Evolutionary conservation across 768 basidiomycete genomes (phyloP), one percentile per base, ranked within the genome.

Genomic region (Favolaschia claudopus): DNA sequence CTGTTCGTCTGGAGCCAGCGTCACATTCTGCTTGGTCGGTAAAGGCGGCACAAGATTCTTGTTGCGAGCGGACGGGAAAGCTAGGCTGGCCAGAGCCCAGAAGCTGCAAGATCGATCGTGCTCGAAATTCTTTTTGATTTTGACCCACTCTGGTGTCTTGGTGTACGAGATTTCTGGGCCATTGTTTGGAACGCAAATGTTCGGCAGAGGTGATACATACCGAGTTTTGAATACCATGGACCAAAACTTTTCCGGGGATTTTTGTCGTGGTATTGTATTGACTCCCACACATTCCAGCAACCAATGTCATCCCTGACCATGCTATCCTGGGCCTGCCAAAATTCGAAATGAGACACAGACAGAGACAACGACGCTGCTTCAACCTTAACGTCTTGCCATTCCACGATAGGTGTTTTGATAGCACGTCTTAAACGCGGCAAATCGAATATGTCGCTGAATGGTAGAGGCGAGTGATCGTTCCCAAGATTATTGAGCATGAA

Each of bases 351-450:
- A 15, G 12, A 4, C 7, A 20, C 9, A 36, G 12, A 32, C 6
- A 3, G 17, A 42, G 22, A 42, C n/a, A 19, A 2, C 7, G 10
- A 15, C 31, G 22, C 19, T 25, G 60, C 22, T 3, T 58, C 58
- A 25, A 70, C 66, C 62, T 79, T 79, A 24, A 79, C 69, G 38
- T 78, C 70, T 13, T 64, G 58, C 78, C 78, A 79, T 55, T 79
- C 77, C 12, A 79, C 53, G 17, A 79, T 44, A 1, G 75, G 74
- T 29, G 58, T 63, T 22, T 68, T 65, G n/a, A 76, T 63, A n/a
- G 60, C 59, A 15, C 60, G 39, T 20, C 69, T 62, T 10, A 78
- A 69, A 10, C 72, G 69, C 2, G 70, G 66, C 6, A 77, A n/a
- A 45, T 79, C 76, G 50, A 77, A 77, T 5, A 77, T 64, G 4